Percentiles rank a stretch among this genome's conserved stretches.
These are phyloP conservation scores for Phialocephala sp. DNA, from an alignment of 2,329 filamentous ascomycete species.

Conservation along the genomic window DNA sequence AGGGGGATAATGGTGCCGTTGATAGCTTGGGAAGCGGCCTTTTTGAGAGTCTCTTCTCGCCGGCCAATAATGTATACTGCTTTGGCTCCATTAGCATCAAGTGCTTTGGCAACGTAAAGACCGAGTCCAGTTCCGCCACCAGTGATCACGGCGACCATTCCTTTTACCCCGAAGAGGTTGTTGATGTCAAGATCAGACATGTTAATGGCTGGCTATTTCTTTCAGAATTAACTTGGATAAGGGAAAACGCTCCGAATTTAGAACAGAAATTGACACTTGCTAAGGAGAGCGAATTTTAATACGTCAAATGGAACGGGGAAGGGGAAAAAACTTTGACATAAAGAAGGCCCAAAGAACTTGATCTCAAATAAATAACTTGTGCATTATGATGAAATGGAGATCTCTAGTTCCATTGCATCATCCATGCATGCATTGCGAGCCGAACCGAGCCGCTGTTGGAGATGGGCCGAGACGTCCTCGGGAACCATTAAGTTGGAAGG, in stretches of 20 bases:
- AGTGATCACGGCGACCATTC: slow-evolving; percentile 62
- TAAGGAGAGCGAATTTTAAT: neutral
- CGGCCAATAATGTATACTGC: slow-evolving; percentile 63
- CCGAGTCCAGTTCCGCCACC: slow-evolving; percentile 65
- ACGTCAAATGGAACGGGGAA: neutral
- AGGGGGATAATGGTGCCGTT: slow-evolving; percentile 35
- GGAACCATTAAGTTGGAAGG: no score
- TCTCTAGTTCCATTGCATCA: neutral
- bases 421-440: neutral
- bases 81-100: slow-evolving; percentile 58
- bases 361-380: neutral
- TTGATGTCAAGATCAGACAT: slow-evolving; percentile 20
- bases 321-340: neutral
- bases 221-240: neutral
- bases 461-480: no score
- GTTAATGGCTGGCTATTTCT: neutral
- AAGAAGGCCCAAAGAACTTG: neutral
- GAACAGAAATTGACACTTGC: neutral
- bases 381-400: neutral
- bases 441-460: neutral
- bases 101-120: slow-evolving; percentile 59
- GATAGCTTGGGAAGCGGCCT: slow-evolving; percentile 47
- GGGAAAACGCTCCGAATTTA: neutral
- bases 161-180: slow-evolving; percentile 61
- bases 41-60: slow-evolving; percentile 53